Base-by-base conservation (phyloP, 2,329 filamentous ascomycete species). In the Daldinia sp. region DNA sequence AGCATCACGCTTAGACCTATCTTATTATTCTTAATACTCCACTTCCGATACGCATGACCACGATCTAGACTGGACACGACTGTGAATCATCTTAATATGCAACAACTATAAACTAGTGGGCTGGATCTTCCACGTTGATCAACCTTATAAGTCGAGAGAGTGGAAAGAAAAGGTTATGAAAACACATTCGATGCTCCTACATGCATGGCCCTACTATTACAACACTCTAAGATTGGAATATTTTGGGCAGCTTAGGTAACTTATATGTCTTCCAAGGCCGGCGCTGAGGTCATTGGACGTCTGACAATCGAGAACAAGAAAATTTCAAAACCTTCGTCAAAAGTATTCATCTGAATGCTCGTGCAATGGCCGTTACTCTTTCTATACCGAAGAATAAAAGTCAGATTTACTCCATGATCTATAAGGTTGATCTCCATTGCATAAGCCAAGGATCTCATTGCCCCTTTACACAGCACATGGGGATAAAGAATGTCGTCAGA, bases 401-500 rank as follows among this genome's bases (percentile, higher is more conserved):
- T 23, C 7, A 33, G 6, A 4, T 33, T 15, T 37, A 20, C 51
- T 23, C 20, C 30, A 37, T 5, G 23, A 2, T 30, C 51, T 7
- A 39, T 6, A 26, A 12, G 15, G 13, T 37, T n/a, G 18, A 54
- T 37, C 18, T 54, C 51, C 18, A 48, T 63, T 56, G 46, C 60
- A 48, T 63, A 63, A 63, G 39, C 60, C 51, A 28, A 50, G 28
- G 13, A 33, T 48, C 33, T 42, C 20, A 20, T 28, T 15, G 6
- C 51, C 42, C 28, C 39, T 39, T 30, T 54, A 26, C 33, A 35
- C 18, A 54, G 12, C 33, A 54, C n/a, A 39, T 15, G 51, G 30
- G 9, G n/a, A 42, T 20, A 26, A 39, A 57, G 20, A n/a, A 57
- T 42, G 39, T 46, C 37, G 23, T 57, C 23, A 37, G 33, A 56